Base-by-base conservation (phyloP, 768 basidiomycete species). In the Hygrocybe coccinea region DNA sequence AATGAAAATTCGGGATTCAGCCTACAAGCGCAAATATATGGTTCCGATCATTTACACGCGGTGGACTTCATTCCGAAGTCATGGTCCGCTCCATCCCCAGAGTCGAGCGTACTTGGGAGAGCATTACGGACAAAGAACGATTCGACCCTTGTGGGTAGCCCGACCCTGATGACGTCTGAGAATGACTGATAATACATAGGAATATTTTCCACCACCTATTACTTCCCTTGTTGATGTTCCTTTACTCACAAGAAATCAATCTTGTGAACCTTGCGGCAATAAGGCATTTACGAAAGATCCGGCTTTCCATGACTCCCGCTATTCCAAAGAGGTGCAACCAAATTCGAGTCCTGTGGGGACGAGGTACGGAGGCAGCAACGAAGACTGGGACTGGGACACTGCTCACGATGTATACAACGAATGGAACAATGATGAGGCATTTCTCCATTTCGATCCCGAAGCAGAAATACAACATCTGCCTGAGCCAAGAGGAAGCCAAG, bases 121-220 rank as follows among this genome's bases (percentile, higher is more conserved):
- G 15, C 47, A 36, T 33, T 17, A 45, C 34, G 14, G 29, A 29
- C 8, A 8, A 8, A 29, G 29, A 29, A 29, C 29, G 29, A 34
- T 33, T 8, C 54, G 17, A 14, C 17, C 7, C 15, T 24, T 19
- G 36, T 41, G 25, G n/a, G 33, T 22, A 7, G 24, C 37, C 36
- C 38, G 24, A 44, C 21, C 29, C 3, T 29, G 29, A 29, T 8
- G 29, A 29, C 29, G 29, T 29, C 29, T 29, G 29, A 4, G 29
- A 22, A 50, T n/a, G 63, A 66, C 72, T 75, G 65, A 75, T 71
- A 67, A 71, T 68, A 56, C 59, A 24, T 59, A 74, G 73, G 44
- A 50, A 52, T 39, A 37, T 56, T 37, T 34, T 57, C 34, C 19
- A 35, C 34, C 19, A 35, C 34, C 11, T 39, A 41, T 48, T 3